Base-by-base conservation (phyloP, 2,329 filamentous ascomycete genomes). In the Magnaporthiopsis poae region DNA sequence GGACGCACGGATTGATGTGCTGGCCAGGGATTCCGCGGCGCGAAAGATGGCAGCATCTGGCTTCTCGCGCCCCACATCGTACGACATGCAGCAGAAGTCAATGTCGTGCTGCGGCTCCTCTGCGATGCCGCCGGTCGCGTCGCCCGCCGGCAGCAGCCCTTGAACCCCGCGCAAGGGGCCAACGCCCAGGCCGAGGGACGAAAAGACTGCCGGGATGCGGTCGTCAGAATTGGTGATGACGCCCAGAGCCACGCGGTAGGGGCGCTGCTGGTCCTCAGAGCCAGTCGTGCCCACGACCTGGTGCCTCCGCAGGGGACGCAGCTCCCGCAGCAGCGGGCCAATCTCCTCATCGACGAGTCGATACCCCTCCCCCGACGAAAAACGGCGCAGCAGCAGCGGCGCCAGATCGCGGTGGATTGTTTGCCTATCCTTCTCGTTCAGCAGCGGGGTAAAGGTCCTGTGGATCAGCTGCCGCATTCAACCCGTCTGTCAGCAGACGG, bases 181-280 rank as follows among this genome's bases (percentile, higher is more conserved):
- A 2, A 87, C 76, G 2, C 72, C 73, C 35, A 89, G 70, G 0
- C 83, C 84, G 5, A 88, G 74, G 0, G 83, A 84, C 0, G 78
- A 74, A 4, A 89, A 73, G 29, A 88, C 79, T 33, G 74, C 74
- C 0, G 81, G 80, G 0, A 88, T 82, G n/a, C 86, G 78, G 71
- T 84, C 80, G 69, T 89, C 86, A 0, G 86, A 88, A 72, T 89
- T 89, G 13, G 85, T 86, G 64, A 89, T 80, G 7, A 88, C 77
- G 33, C 86, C 86, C 5, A 86, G 75, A 1, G 85, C 75, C 5
- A 81, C 77, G 15, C 72, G 73, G 18, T 75, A 65, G 18, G 67
- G 68, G 8, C 21, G 2, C 25, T 27, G 3, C 3, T n/a, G 35
- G 21, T 33, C 5, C 11, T 33, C 18, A 2, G 15, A 11, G 21